Evolutionary conservation across 257 asterid genomes (phyloP), one percentile per base, ranked within the genome.

Genomic region (Solanum chiquidenum): DNA sequence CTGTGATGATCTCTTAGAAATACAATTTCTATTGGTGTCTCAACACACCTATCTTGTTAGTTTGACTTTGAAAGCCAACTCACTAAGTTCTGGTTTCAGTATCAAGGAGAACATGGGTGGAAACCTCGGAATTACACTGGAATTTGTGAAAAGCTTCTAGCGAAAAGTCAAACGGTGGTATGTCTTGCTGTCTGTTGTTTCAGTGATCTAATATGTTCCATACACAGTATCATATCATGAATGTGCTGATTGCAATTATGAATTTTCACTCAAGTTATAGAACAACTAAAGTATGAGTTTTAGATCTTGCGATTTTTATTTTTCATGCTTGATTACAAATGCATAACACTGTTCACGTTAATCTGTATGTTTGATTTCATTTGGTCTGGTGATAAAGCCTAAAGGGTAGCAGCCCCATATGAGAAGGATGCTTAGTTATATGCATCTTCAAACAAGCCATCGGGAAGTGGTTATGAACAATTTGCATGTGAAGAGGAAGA

Each of bases 41-140:
- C 68, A 80, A 46, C 40, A 18, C 27, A 44, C 37, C 40, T 42
- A 80, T 80, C 85, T 31, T 80, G 68, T 86, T 75, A 46, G 68
- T 86, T 52, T 86, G 83, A 86, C 49, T 69, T 86, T 68, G 33
- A 37, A 71, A 23, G 73, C 35, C 74, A 75, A 89, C 89, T 40
- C 62, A 90, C 75, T 31, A 68, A 55, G 33, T 85, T 83, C 73
- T 89, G 86, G 71, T 91, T 92, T 89, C 91, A 97, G 99, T 95
- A 97, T 89, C 99, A 97, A 97, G 99, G 99, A 86, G 98, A 95
- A 82, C 93, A 93, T 35, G 99, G 98, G 82, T 95, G 99, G 99
- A 93, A 90, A 91, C 99, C 96, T 40, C 87, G 91, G 76, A 91
- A 93, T 87, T 95, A 97, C 90, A 85, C 98, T 23, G 99, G 99